Base-by-base conservation (phyloP, 2,329 filamentous ascomycete species). In the Ceratocystis huliohia region DNA sequence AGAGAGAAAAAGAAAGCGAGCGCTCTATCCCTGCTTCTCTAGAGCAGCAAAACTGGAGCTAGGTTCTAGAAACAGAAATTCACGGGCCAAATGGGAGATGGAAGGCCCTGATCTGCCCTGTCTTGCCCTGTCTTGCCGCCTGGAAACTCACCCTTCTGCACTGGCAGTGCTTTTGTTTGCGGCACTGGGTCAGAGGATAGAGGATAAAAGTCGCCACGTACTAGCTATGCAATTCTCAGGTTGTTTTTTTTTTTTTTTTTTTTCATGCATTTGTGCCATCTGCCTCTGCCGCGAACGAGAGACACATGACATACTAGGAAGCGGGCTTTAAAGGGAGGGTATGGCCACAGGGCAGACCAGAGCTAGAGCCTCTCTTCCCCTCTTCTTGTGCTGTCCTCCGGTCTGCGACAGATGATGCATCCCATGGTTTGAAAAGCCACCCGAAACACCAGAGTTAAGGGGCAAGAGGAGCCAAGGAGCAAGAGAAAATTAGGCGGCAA, bases 341-440 rank as follows among this genome's bases (percentile, higher is more conserved):
- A 7, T 22, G 25, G 15, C 15, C 45, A 48, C 13, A 48, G 45
- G 20, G 17, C 13, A 48, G 13, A 20, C 20, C 20, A 37, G 33
- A 37, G 8, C 33, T 13, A 37, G 33, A 37, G 33, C 33, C 48
- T 13, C 25, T 5, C 46, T 50, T 56, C 20, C 25, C 20, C 22
- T 22, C 10, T 20, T 50, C 7, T 10, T 50, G 46, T n/a, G 20
- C 53, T 59, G 28, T 59, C 53, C 53, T 59, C 53, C 53, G 37
- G 53, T 59, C 53, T 59, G 53, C 33, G 28, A 59, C 53, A 59
- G 30, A 33, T 33, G 25, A 59, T 59, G 53, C 53, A 59, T 59
- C 28, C 17, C 6, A 30, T 59, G 53, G 53, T 59, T 59, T 59
- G 53, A 59, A 33, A 59, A 59, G 53, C 28, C 53, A 59, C 22